These are phyloP conservation scores for Didymella pinodella DNA, from an alignment of 2,329 filamentous ascomycete genomes.

Conservation along the genomic window DNA sequence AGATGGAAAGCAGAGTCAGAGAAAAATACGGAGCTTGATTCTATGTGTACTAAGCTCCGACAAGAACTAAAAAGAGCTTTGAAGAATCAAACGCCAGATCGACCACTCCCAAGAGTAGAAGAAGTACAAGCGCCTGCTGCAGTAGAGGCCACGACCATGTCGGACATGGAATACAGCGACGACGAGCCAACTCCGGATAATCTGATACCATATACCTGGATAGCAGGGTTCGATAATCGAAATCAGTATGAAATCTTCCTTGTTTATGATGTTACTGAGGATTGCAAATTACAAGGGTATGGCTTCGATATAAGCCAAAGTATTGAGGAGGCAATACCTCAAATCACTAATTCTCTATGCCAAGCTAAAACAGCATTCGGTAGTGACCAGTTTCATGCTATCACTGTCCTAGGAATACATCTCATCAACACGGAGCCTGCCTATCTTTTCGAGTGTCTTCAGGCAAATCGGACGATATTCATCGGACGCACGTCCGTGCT, in stretches of 20 bases:
- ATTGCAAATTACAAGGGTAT: constrained; percentile 15
- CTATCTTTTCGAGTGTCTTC: constrained; percentile 13
- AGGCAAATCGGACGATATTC: constrained; percentile 16
- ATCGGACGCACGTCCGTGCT: constrained; percentile 12
- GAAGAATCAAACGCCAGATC: constrained; percentile 5
- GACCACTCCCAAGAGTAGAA: constrained; percentile 4
- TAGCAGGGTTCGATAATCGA: constrained; percentile 7
- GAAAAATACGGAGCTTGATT: constrained; percentile 13
- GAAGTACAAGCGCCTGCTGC: constrained; percentile 13
- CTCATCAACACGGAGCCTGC: constrained; percentile 18
- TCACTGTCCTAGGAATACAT: constrained; percentile 17
- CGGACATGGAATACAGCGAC: constrained; percentile 16
- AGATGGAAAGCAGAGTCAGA: constrained; percentile 16
- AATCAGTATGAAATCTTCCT: constrained; percentile 19
- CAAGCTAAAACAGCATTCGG: constrained; percentile 18
- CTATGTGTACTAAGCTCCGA: constrained; percentile 11
- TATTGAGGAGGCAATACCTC: constrained; percentile 16
- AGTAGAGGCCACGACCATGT: constrained; percentile 20
- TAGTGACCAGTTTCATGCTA: constrained; percentile 9
- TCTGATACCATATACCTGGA: constrained; percentile 12
- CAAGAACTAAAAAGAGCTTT: constrained; percentile 12
- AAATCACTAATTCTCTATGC: constrained; percentile 12
- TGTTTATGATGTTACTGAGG: constrained; percentile 10
- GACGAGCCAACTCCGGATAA: constrained; percentile 16
- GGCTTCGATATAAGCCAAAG: constrained; percentile 15